Evolutionary conservation across 345 rosid genomes (phyloP).

Genomic region (Crucihimalaya himalaica): DNA sequence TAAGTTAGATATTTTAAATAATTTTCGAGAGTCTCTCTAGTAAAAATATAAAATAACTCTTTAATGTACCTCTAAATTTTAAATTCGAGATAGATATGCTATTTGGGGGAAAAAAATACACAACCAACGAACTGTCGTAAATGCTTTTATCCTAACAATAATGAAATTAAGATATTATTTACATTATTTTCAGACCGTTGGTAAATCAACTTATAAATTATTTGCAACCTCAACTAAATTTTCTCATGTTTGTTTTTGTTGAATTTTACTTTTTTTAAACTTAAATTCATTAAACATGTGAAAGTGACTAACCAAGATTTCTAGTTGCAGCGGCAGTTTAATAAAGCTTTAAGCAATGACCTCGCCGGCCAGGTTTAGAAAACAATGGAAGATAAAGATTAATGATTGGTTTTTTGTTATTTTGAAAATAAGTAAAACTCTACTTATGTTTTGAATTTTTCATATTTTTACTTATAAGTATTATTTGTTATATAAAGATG

Average conservation of each 20-base stretch:
- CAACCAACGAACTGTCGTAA: neutral
- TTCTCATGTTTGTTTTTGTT: neutral
- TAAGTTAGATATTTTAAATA: neutral
- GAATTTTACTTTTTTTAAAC: neutral
- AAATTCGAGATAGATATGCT: neutral
- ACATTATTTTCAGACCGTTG: no score
- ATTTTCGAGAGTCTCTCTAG: neutral
- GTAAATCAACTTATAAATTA: no score
- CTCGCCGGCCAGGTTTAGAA: neutral
- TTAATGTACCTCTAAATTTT: neutral
- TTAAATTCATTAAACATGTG: neutral
- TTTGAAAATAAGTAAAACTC: neutral
- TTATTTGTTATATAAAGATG: no score
- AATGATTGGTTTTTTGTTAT: neutral
- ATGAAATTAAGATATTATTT: neutral
- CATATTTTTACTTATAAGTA: no score
- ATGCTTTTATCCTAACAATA: neutral
- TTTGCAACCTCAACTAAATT: neutral
- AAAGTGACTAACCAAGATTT: slow-evolving; percentile 8
- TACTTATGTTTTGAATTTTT: no score
- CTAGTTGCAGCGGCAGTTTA: neutral
- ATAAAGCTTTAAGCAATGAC: slow-evolving; percentile 18
- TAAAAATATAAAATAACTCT: neutral
- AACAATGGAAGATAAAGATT: slow-evolving; percentile 1
- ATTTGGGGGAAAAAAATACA: neutral